Conservation (phyloP, 31 red algal genomes). For the Bonnemaisonia californica region DNA sequence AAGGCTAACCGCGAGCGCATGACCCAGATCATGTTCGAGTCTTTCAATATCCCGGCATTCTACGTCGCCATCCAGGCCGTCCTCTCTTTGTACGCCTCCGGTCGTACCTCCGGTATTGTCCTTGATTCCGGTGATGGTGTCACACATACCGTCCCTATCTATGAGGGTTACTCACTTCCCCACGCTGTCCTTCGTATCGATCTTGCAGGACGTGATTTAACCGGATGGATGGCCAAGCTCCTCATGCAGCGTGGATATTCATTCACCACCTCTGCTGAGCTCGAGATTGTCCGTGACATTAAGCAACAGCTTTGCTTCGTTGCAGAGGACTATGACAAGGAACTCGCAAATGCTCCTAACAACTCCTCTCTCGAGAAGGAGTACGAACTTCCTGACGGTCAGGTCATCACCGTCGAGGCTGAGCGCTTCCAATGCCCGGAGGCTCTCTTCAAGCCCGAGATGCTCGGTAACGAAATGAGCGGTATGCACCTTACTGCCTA, state of each 20-base stretch:
- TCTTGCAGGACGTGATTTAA: conserved; percentile 98
- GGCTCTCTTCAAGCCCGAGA: conserved; percentile 97
- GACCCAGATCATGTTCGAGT: conserved; percentile 99
- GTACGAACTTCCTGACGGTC: conserved; percentile 99
- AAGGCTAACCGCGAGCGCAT: conserved; percentile 98
- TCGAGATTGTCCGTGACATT: conserved; percentile 94
- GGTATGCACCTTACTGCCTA: conserved; percentile 93
- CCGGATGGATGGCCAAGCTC: conserved; percentile 96
- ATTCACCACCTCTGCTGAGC: conserved; percentile 99
- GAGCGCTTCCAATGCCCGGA: conserved; percentile 99
- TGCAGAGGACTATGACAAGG: conserved; percentile 88
- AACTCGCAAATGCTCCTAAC: conserved; percentile 72
- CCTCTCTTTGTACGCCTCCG: conserved; percentile 97
- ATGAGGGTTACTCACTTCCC: conserved; percentile 97
- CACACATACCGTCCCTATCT: conserved; percentile 99
- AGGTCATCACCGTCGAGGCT: conserved; percentile 93
- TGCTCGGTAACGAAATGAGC: conserved; percentile 92
- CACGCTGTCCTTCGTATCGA: conserved; percentile 97
- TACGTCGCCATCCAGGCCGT: conserved; percentile 99
- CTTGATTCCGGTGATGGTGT: conserved; percentile 99
- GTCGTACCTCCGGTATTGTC: conserved; percentile 98
- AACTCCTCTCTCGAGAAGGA: conserved; percentile 96
- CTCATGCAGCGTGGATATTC: conserved; percentile 97
- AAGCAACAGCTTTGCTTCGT: conserved; percentile 96
- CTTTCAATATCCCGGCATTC: conserved; percentile 96